Evolutionary conservation across 345 rosid species (phyloP).

Genomic region (Populus tremula): DNA sequence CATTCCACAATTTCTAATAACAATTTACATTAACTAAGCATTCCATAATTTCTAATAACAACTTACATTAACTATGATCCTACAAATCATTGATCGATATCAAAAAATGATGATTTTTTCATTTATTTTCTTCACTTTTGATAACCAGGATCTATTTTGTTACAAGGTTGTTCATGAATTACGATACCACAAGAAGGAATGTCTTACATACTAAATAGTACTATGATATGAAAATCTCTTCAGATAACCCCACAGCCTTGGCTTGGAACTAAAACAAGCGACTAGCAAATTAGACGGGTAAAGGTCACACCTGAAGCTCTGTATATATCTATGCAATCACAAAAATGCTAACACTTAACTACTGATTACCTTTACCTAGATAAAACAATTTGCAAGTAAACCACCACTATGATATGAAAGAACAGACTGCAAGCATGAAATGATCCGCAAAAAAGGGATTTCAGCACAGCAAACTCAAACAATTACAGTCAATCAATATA

Average conservation of each 20-base stretch:
- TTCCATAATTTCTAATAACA: not conserved
- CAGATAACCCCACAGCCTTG: not conserved
- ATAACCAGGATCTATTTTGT: not conserved
- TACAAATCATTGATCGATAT: not conserved
- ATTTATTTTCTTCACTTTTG: not conserved
- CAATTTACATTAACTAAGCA: not conserved
- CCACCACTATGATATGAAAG: not conserved
- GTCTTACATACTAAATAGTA: not conserved
- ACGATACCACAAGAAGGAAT: not conserved
- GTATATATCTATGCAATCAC: not conserved
- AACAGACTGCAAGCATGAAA: not conserved
- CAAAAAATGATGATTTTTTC: not conserved
- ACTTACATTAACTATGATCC: not conserved
- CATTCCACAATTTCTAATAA: too few relatives aligned
- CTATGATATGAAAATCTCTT: not conserved
- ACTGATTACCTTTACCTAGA: not conserved
- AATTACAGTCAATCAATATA: not conserved
- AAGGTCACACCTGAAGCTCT: not conserved
- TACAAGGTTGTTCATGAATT: not conserved
- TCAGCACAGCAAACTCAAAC: not conserved
- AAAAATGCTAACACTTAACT: not conserved
- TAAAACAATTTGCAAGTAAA: not conserved
- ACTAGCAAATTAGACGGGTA: not conserved
- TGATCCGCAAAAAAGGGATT: not conserved
- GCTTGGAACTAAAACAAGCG: not conserved